Evolutionary conservation across 805 yeast genomes (phyloP).

Genomic region (Lipomyces kockii): DNA sequence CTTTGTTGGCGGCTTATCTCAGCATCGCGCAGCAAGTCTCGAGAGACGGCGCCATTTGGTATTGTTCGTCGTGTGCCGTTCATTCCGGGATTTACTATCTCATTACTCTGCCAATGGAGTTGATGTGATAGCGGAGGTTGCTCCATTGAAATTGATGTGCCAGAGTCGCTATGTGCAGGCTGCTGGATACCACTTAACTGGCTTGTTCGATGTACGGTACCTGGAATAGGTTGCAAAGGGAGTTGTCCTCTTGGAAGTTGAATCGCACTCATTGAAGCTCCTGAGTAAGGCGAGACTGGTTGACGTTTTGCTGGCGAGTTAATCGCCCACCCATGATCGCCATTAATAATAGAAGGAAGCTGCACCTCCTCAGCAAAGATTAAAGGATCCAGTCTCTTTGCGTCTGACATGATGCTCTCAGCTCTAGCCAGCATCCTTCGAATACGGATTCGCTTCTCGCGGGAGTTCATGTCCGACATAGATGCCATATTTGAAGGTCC

Average conservation of each 20-base stretch:
- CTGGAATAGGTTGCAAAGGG: neutral
- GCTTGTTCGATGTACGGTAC: neutral
- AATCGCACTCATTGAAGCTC: neutral
- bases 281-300: neutral
- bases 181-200: neutral
- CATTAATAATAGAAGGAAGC: constrained; percentile 8
- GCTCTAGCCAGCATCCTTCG: neutral
- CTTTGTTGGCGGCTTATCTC: neutral
- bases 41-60: neutral
- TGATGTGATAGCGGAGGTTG: neutral
- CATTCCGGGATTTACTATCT: neutral
- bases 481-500: neutral
- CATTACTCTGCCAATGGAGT: neutral
- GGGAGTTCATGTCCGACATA: neutral
- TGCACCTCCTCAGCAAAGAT: constrained; percentile 19
- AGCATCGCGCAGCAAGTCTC: neutral
- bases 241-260: neutral
- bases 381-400: constrained; percentile 10
- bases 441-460: neutral
- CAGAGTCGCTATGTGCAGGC: neutral
- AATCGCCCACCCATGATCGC: constrained; percentile 8
- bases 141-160: neutral
- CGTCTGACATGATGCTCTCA: neutral
- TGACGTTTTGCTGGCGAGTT: neutral
- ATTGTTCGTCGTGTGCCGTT: neutral